Evolutionary conservation across 345 rosid species (phyloP).

Genomic region (Arabis alpina): DNA sequence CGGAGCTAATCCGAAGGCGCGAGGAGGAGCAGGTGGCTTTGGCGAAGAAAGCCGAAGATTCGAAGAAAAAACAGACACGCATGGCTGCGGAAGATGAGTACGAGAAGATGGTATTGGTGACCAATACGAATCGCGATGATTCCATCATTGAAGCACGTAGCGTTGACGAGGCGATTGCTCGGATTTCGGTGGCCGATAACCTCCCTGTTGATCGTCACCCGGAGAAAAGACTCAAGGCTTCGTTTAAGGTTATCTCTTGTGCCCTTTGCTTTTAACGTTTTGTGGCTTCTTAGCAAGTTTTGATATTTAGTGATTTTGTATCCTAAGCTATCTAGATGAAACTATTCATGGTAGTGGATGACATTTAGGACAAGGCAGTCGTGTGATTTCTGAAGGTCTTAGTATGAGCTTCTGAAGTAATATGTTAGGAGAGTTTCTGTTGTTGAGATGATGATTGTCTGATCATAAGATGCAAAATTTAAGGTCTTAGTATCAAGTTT

Average conservation of each 20-base stretch:
- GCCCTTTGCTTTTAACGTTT: neutral
- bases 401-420: neutral
- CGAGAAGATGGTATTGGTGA: slow-evolving; percentile 74
- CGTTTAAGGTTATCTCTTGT: slow-evolving; percentile 69
- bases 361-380: neutral
- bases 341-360: neutral
- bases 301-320: neutral
- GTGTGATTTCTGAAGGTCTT: neutral
- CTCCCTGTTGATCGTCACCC: slow-evolving; percentile 85
- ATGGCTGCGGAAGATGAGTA: slow-evolving; percentile 91
- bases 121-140: slow-evolving; percentile 88
- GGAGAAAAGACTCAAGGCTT: slow-evolving; percentile 87
- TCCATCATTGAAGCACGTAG: slow-evolving; percentile 78
- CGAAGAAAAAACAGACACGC: slow-evolving; percentile 64
- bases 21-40: slow-evolving; percentile 81
- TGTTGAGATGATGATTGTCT: neutral
- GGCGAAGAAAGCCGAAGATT: slow-evolving; percentile 74
- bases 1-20: slow-evolving; percentile 53
- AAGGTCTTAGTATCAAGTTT: neutral
- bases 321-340: neutral
- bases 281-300: neutral
- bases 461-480: too few relatives aligned
- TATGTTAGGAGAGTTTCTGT: slow-evolving; percentile 4
- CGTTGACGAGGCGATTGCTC: slow-evolving; percentile 88
- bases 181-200: slow-evolving; percentile 65